Percentiles rank a stretch among this genome's conserved stretches.
Conservation (phyloP, 2,329 filamentous ascomycete species). For the Colletotrichum sp. region DNA sequence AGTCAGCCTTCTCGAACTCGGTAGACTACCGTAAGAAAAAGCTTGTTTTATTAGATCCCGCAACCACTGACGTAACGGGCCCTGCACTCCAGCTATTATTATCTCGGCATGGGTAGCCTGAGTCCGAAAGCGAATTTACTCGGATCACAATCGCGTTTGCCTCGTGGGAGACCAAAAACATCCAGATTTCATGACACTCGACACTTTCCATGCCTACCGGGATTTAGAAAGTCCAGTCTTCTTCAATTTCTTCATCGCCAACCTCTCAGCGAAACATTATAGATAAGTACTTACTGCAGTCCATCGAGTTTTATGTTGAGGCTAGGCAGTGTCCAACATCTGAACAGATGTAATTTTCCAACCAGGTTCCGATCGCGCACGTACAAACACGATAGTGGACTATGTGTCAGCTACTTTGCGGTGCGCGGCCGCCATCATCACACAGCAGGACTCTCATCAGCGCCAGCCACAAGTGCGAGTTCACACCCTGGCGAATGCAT, state of each 20-base stretch:
- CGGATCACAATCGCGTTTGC: not conserved
- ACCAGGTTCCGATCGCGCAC: not conserved
- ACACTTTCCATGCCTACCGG: not conserved
- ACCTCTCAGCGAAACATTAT: not conserved
- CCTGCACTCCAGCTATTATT: not conserved
- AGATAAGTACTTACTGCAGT: not conserved
- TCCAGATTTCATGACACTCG: not conserved
- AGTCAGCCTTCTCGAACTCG: not conserved
- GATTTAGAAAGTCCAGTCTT: accelerated
- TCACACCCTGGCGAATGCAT: accelerated
- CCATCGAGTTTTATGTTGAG: not conserved
- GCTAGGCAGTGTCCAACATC: accelerated
- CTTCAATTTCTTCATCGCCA: not conserved
- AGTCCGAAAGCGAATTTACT: not conserved
- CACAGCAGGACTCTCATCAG: not conserved
- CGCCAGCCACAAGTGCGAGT: not conserved
- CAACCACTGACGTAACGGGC: not conserved
- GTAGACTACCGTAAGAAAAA: not conserved
- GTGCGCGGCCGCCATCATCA: not conserved
- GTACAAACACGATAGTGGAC: not conserved
- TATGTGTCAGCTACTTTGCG: not conserved
- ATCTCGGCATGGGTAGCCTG: not conserved
- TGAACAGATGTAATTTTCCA: not conserved
- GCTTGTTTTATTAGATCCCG: not conserved
- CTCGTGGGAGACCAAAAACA: not conserved